Evolutionary conservation across 2,329 filamentous ascomycete genomes (phyloP).

Genomic region (Cadophora sp.): DNA sequence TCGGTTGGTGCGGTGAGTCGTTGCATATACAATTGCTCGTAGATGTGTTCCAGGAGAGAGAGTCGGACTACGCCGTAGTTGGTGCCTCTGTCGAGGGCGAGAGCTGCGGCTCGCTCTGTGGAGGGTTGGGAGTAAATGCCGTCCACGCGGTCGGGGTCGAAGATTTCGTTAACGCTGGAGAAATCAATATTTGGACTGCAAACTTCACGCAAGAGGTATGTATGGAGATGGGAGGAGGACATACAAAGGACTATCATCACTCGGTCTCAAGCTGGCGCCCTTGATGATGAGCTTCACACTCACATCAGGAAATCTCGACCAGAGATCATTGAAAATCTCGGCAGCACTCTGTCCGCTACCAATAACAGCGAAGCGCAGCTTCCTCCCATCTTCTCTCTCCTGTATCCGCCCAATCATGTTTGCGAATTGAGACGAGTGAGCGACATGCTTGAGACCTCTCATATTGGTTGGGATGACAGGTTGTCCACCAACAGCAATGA

Average conservation of each 20-base stretch:
- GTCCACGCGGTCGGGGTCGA: conserved; percentile 87
- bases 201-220: not conserved
- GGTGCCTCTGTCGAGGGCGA: conserved; percentile 78
- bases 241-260: conserved; percentile 95
- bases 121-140: conserved; percentile 73
- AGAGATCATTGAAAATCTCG: conserved; percentile 92
- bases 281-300: conserved; percentile 81
- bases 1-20: conserved; percentile 73
- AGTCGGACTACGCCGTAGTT: conserved; percentile 96
- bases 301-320: conserved; percentile 81
- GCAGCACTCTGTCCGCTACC: conserved; percentile 92
- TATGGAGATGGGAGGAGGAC: conserved; percentile 49
- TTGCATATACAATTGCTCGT: conserved; percentile 88
- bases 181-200: not conserved
- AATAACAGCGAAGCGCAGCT: conserved; percentile 72
- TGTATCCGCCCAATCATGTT: conserved; percentile 64
- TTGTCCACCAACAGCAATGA: conserved; percentile 71
- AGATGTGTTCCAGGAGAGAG: conserved; percentile 88
- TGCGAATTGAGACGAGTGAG: conserved; percentile 90
- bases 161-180: conserved; percentile 90
- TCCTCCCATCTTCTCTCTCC: conserved; percentile 42
- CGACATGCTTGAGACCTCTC: conserved; percentile 71
- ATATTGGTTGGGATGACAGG: conserved; percentile 76
- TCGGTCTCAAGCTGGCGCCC: conserved; percentile 82
- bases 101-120: conserved; percentile 60